These are phyloP conservation scores for Fusarium kyushuense DNA, from an alignment of 2,329 filamentous ascomycete genomes.

Conservation along the genomic window DNA sequence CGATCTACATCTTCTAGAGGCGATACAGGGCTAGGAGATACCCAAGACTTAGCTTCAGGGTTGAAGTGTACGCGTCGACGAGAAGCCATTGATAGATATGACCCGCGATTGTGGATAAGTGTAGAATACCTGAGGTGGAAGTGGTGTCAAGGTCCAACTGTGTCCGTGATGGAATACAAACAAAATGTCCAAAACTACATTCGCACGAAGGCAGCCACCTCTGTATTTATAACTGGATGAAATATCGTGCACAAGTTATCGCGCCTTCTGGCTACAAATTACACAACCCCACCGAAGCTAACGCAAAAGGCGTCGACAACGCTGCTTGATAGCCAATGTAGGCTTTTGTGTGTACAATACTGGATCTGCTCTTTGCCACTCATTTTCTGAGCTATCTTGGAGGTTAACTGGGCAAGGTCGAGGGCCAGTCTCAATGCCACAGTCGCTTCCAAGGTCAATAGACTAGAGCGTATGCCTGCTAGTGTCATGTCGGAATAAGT, in stretches of 20 bases:
- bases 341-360: too few relatives aligned
- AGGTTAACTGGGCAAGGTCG: too few relatives aligned
- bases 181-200: background rate
- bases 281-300: background rate
- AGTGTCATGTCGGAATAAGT: too few relatives aligned
- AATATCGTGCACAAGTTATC: background rate
- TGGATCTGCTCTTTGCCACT: too few relatives aligned
- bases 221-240: background rate
- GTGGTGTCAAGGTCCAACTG: background rate
- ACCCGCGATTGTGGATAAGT: too few relatives aligned
- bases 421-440: too few relatives aligned
- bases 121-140: background rate
- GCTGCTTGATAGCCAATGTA: background rate
- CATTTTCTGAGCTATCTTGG: too few relatives aligned
- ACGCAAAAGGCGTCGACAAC: background rate
- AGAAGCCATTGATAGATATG: slow-evolving; percentile 26
- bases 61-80: slow-evolving; percentile 47
- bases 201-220: too few relatives aligned
- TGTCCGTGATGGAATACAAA: background rate
- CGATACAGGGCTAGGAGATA: slow-evolving; percentile 14
- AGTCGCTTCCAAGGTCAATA: background rate
- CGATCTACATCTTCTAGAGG: slow-evolving; percentile 32
- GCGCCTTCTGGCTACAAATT: background rate
- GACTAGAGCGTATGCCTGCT: too few relatives aligned
- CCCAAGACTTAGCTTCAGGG: slow-evolving; percentile 31